Evolutionary conservation across 129 eudicot species (phyloP).

Genomic region (Flaveria robusta): DNA sequence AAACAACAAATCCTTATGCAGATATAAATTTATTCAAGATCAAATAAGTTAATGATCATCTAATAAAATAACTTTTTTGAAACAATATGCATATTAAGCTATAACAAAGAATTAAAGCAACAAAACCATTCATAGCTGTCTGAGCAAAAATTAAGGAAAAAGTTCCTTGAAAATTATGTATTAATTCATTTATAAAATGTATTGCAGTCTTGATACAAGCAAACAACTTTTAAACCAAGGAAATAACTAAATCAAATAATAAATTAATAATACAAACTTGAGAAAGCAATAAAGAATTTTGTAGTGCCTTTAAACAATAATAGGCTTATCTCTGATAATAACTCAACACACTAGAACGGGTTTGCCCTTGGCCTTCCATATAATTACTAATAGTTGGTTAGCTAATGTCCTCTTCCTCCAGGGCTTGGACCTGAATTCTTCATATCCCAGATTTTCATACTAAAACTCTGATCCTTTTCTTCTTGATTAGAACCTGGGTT

Average conservation of each 20-base stretch:
- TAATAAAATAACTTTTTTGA: no score
- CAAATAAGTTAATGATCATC: no score
- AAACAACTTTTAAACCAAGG: background rate
- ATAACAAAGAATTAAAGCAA: no score
- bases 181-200: no score
- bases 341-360: background rate
- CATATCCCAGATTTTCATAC: background rate
- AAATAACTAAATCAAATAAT: constrained; percentile 4
- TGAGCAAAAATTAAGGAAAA: no score
- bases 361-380: background rate
- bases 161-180: no score
- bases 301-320: constrained; percentile 4
- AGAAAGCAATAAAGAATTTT: background rate
- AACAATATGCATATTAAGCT: no score
- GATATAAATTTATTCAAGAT: no score
- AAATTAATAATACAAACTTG: background rate
- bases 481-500: constrained; percentile 3
- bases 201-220: no score
- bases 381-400: background rate
- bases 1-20: no score
- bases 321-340: background rate
- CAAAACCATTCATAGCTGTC: no score
- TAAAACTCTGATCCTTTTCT: constrained; percentile 9
- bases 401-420: constrained; percentile 22
- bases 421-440: constrained; percentile 27